phyloP scores from a whole-genome alignment of 1,284 basidiomycete genomes.

The Leccinum cinnamomeum region DNA sequence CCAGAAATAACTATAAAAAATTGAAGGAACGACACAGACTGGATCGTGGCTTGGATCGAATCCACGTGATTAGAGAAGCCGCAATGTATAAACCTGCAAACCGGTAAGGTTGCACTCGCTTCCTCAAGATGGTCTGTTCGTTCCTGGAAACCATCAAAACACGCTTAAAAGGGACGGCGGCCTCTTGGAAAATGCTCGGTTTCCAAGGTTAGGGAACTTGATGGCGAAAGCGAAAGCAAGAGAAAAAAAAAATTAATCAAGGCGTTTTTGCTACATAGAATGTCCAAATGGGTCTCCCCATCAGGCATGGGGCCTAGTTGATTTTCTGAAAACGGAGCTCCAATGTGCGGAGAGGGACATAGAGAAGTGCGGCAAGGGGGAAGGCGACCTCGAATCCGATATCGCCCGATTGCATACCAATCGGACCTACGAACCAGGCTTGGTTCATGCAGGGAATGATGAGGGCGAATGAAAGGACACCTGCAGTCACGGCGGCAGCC shows the following conservation, averaged over 20 bases:
- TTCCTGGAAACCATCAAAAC: constrained; percentile 29
- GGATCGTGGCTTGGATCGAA: constrained; percentile 7
- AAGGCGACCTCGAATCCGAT: constrained; percentile 78
- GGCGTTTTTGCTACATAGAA: constrained; percentile 11
- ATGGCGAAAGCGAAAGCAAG: not conserved
- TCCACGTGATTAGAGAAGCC: not conserved
- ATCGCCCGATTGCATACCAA: constrained; percentile 68
- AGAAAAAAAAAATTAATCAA: constrained; percentile 5
- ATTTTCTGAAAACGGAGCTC: constrained; percentile 40
- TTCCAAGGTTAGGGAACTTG: constrained; percentile 1
- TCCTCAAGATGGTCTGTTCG: constrained; percentile 7
- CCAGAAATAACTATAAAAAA: not conserved
- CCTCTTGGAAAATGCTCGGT: not conserved
- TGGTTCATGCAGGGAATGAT: constrained; percentile 72
- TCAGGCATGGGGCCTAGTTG: constrained; percentile 9
- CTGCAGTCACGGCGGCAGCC: constrained; percentile 56
- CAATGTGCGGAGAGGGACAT: constrained; percentile 54
- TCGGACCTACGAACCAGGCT: constrained; percentile 71
- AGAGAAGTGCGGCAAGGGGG: constrained; percentile 50
- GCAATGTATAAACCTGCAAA: constrained; percentile 6
- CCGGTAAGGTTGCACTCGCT: not conserved
- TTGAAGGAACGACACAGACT: not conserved
- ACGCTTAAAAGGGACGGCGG: not conserved
- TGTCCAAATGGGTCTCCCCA: constrained; percentile 1
- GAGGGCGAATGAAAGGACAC: constrained; percentile 50